phyloP scores from a whole-genome alignment of 768 basidiomycete species.

The Trametopsis cervina region DNA sequence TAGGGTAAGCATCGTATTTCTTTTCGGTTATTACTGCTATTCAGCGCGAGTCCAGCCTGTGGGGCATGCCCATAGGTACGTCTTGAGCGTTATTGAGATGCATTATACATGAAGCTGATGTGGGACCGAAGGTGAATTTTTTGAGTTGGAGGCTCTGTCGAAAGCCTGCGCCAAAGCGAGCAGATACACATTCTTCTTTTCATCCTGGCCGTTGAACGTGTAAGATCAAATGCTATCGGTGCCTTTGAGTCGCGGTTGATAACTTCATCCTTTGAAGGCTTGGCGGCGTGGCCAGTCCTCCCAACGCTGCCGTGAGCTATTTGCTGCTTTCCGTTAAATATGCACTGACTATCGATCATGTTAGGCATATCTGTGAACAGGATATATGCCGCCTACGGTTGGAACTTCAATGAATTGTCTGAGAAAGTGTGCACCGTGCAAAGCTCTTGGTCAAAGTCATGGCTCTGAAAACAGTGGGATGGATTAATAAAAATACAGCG shows the following conservation, averaged over 20 bases:
- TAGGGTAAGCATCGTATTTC: slow-evolving; percentile 37
- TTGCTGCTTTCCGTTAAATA: too few species aligned
- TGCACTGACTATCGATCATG: too few species aligned
- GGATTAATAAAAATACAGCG: too few species aligned
- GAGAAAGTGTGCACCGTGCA: too few species aligned
- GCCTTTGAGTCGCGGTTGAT: too few species aligned
- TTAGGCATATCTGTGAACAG: too few species aligned
- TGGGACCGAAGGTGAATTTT: slow-evolving; percentile 50
- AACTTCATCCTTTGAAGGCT: slow-evolving; percentile 41
- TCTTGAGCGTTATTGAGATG: too few species aligned
- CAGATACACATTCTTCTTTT: slow-evolving; percentile 70
- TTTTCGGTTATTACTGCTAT: neutral
- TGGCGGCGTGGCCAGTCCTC: slow-evolving; percentile 63
- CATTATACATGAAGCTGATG: slow-evolving; percentile 10
- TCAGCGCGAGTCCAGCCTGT: slow-evolving; percentile 47
- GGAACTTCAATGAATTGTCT: too few species aligned
- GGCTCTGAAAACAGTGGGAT: too few species aligned
- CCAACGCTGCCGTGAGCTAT: slow-evolving; percentile 67
- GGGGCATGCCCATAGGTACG: slow-evolving; percentile 73
- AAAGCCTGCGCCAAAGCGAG: slow-evolving; percentile 47
- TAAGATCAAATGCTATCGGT: too few species aligned
- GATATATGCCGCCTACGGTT: too few species aligned
- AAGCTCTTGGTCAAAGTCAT: too few species aligned
- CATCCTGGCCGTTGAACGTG: slow-evolving; percentile 72
- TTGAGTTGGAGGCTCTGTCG: slow-evolving; percentile 61